Evolutionary conservation across 106 monocot species (phyloP), one percentile per base, ranked within the genome.

Genomic region (Allium sativum): DNA sequence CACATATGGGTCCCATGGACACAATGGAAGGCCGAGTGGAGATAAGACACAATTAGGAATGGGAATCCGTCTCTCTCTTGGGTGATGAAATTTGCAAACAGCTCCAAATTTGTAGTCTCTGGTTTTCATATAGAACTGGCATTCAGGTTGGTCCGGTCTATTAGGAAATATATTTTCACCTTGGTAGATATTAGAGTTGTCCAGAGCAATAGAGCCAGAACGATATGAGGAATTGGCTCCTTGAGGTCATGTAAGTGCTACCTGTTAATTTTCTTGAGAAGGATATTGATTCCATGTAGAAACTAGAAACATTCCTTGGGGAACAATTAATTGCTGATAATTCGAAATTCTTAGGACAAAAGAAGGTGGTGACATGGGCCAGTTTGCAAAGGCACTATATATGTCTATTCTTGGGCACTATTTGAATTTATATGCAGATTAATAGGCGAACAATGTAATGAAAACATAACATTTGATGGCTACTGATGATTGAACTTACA

Each of bases 401-500:
- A 93, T 56, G 84, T 70, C 15, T 82, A 88, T 68, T 83, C 76
- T 67, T 87, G 76, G 59, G 76, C 79, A 45, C 85, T 81, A 21
- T 82, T 77, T 0, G 95, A 79, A 65, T 84, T 81, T 70, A 72
- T 73, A 65, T 74, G 61, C 40, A 84, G 74, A 80, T 87, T 84
- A 73, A 78, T 68, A 78, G 74, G 45, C 42, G 94, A 93, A 43
- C 88, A 84, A 59, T 75, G 78, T 45, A 85, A 21, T 11, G 84
- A 67, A 56, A 82, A 60, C 77, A 83, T 78, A 10, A 79, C 18
- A 77, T 68, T 88, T 51, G 91, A 88, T 69, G 82, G 91, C 48
- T 87, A 79, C 42, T 91, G 92, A 75, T 99, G 98, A 65, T 99
- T 84, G 72, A 85, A 99, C 76, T 99, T 99, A 78, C 98, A 99